Conservation (phyloP, 768 basidiomycete species). For the Tulasnella sp. region DNA sequence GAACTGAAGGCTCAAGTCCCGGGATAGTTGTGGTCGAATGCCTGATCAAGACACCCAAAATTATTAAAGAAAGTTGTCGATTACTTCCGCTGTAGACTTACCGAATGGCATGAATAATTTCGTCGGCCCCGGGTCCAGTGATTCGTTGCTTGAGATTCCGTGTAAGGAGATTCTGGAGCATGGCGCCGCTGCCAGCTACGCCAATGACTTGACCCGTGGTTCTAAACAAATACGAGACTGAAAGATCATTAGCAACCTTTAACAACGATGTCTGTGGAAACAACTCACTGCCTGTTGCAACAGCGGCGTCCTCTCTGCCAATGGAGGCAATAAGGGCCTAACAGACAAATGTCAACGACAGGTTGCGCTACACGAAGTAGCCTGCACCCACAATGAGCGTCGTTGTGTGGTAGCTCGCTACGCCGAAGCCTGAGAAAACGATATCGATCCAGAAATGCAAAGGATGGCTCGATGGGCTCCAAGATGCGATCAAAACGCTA, state of each 20-base stretch:
- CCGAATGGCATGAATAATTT: constrained; percentile 39
- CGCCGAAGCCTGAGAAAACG: constrained; percentile 74
- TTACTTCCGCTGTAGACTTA: not conserved
- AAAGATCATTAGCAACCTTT: not conserved
- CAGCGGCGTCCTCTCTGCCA: constrained; percentile 70
- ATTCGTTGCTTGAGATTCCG: constrained; percentile 65
- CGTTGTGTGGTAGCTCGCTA: constrained; percentile 77
- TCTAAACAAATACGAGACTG: constrained; percentile 84
- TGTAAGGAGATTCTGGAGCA: constrained; percentile 73
- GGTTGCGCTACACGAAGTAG: not conserved
- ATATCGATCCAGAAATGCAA: constrained; percentile 71
- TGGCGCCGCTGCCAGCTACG: constrained; percentile 76
- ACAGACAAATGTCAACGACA: constrained; percentile 23
- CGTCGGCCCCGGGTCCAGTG: constrained; percentile 59
- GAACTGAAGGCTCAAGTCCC: constrained; percentile 46
- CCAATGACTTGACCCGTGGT: constrained; percentile 94
- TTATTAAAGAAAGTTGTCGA: constrained; percentile 22
- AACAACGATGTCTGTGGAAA: not conserved
- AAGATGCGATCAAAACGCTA: constrained; percentile 51
- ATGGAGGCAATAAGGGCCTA: constrained; percentile 86
- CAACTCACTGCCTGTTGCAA: constrained; percentile 80
- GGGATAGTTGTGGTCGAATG: constrained; percentile 61
- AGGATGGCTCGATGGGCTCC: constrained; percentile 54
- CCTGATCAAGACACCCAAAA: constrained; percentile 20
- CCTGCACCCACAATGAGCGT: constrained; percentile 56